Percentiles rank a stretch among this genome's conserved stretches.
phyloP scores from a whole-genome alignment of 352 stramenopile genomes.

The Globisporangium echinulatum region DNA sequence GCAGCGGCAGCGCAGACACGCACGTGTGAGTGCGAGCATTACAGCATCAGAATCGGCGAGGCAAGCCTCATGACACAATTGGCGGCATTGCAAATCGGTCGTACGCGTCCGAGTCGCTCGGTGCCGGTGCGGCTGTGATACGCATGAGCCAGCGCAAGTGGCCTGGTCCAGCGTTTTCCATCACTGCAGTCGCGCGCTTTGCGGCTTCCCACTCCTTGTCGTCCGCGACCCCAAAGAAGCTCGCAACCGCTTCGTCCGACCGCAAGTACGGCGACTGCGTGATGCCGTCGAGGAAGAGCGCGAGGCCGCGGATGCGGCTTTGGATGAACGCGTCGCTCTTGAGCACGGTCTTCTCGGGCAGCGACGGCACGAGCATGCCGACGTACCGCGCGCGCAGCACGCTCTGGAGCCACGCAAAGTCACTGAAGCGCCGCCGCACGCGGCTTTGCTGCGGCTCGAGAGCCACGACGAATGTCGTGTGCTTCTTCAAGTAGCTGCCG shows the following conservation, averaged over 20 bases:
- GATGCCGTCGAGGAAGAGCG: conserved; percentile 49
- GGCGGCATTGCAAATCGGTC: not conserved
- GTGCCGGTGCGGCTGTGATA: conserved; percentile 30
- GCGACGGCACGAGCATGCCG: conserved; percentile 55
- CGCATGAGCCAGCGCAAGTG: conserved; percentile 68
- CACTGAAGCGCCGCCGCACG: conserved; percentile 58
- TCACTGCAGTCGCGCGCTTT: conserved; percentile 43
- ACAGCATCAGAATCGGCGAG: no score
- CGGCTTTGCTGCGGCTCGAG: conserved; percentile 19
- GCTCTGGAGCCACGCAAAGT: conserved; percentile 69
- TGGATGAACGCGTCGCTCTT: conserved; percentile 52
- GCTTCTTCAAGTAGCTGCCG: conserved; percentile 62
- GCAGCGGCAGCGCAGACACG: not conserved
- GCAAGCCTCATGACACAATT: no score
- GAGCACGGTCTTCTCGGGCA: conserved; percentile 62
- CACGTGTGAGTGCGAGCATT: not conserved
- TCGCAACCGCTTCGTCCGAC: conserved; percentile 39
- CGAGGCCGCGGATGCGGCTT: conserved; percentile 50
- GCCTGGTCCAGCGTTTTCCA: conserved; percentile 53
- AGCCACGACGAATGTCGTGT: conserved; percentile 62
- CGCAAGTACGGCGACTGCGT: conserved; percentile 55
- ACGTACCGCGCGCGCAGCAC: conserved; percentile 56
- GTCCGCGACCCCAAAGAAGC: conserved; percentile 37
- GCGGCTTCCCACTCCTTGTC: conserved; percentile 49
- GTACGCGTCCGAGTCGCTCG: conserved; percentile 33